A percentile compares a stretch with the other conserved stretches of the same genome.
These are phyloP conservation scores for Saposhnikovia divaricata DNA, from an alignment of 129 eudicot genomes.

Conservation along the genomic window DNA sequence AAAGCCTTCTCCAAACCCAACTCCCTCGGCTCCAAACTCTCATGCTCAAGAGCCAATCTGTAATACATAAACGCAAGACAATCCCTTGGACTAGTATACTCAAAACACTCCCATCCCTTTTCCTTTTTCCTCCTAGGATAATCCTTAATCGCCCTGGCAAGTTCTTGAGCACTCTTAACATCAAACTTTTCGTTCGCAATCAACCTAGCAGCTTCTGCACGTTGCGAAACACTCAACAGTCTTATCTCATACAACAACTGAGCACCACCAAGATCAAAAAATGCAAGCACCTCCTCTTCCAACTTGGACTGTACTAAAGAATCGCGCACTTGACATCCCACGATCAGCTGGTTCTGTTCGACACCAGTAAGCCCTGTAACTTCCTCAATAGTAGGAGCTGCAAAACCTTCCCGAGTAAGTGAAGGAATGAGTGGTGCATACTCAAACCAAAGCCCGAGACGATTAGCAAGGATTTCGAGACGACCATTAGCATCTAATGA, in stretches of 20 bases:
- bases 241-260: conserved; percentile 62
- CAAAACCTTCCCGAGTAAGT: conserved; percentile 49
- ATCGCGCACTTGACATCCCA: conserved; percentile 61
- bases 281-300: conserved; percentile 34
- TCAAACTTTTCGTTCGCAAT: conserved; percentile 34
- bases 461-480: conserved; percentile 56
- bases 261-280: conserved; percentile 43
- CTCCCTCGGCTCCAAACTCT: conserved; percentile 22
- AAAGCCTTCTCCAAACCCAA: conserved; percentile 46
- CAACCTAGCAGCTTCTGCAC: conserved; percentile 43
- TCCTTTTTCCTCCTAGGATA: conserved; percentile 50
- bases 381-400: conserved; percentile 51
- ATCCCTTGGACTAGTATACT: conserved; percentile 44
- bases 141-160: conserved; percentile 68
- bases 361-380: conserved; percentile 57
- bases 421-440: conserved; percentile 66
- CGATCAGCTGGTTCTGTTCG: conserved; percentile 66
- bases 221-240: conserved; percentile 34
- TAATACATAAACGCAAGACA: conserved; percentile 57
- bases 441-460: conserved; percentile 75
- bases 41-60: conserved; percentile 57
- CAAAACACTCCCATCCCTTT: conserved; percentile 62
- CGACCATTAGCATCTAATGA: conserved; percentile 43
- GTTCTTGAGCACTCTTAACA: conserved; percentile 31
- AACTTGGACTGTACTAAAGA: conserved; percentile 32